phyloP scores from a whole-genome alignment of 2,329 filamentous ascomycete species.

The Alternaria sp. region DNA sequence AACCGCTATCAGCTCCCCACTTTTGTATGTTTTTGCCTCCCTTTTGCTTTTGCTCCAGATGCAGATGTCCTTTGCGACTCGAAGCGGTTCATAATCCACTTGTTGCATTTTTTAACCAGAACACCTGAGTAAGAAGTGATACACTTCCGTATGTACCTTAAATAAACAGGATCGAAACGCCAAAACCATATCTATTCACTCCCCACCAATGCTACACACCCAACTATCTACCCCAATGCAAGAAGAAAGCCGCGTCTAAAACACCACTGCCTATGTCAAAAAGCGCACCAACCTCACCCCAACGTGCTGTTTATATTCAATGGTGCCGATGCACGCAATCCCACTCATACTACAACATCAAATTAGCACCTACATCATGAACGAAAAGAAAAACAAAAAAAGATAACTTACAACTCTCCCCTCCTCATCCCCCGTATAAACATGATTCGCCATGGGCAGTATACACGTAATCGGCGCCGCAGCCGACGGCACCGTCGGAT shows the following conservation, averaged over 20 bases:
- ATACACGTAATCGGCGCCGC: conserved; percentile 82
- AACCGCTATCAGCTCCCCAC: too few relatives aligned
- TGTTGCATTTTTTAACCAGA: too few relatives aligned
- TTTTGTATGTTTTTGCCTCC: too few relatives aligned
- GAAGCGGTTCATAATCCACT: too few relatives aligned
- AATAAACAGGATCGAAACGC: too few relatives aligned
- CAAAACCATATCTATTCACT: neutral
- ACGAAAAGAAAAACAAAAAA: neutral
- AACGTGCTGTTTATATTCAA: neutral
- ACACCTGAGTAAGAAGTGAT: neutral
- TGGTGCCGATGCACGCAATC: conserved; percentile 61
- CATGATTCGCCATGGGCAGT: conserved; percentile 78
- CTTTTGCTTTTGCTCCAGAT: too few relatives aligned
- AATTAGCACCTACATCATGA: conserved; percentile 5
- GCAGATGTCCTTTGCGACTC: neutral
- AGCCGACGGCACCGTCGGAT: conserved; percentile 60
- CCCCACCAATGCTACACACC: neutral
- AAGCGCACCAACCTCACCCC: neutral
- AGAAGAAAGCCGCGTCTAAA: neutral
- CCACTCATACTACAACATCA: conserved; percentile 61
- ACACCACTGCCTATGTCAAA: neutral
- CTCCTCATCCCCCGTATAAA: conserved; percentile 95
- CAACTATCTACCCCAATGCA: neutral
- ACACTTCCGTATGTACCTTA: too few relatives aligned
- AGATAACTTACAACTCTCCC: conserved; percentile 70